Evolutionary conservation across 2,329 filamentous ascomycete species (phyloP).

Genomic region (Alternaria triticimaculans): DNA sequence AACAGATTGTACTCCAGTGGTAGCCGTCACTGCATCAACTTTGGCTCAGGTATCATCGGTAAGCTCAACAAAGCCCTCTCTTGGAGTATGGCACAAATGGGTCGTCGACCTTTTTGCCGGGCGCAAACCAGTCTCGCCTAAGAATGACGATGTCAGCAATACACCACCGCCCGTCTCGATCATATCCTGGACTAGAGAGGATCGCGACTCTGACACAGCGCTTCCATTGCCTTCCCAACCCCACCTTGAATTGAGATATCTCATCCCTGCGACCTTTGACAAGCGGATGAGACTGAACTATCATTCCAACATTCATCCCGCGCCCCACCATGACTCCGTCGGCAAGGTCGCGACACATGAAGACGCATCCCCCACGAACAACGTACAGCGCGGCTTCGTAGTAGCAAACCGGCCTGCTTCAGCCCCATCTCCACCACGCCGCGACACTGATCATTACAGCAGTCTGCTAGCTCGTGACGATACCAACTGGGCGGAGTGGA

Average conservation of each 20-base stretch:
- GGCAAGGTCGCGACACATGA: conserved; percentile 8
- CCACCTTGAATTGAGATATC: conserved; percentile 2
- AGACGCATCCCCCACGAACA: conserved; percentile 12
- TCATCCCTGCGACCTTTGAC: not conserved
- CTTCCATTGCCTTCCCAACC: not conserved
- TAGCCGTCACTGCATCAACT: not conserved
- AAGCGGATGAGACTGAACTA: not conserved
- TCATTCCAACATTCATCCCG: not conserved
- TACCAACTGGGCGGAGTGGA: conserved; percentile 15
- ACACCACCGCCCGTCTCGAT: not conserved
- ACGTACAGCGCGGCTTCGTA: conserved; percentile 16
- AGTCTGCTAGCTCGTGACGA: conserved; percentile 14
- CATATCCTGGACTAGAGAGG: not conserved
- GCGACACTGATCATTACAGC: conserved; percentile 1
- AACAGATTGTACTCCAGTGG: not conserved
- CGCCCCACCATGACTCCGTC: not conserved
- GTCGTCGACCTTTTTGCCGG: conserved; percentile 20
- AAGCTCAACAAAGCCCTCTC: not conserved
- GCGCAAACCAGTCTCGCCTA: not conserved
- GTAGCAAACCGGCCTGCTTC: not conserved
- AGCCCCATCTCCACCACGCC: not conserved
- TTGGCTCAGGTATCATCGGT: not conserved
- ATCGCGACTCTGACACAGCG: not conserved
- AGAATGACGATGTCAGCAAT: not conserved
- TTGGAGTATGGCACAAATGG: conserved; percentile 2